Evolutionary conservation across 2,329 filamentous ascomycete species (phyloP).

Genomic region (Chrysoporthe cubensis): DNA sequence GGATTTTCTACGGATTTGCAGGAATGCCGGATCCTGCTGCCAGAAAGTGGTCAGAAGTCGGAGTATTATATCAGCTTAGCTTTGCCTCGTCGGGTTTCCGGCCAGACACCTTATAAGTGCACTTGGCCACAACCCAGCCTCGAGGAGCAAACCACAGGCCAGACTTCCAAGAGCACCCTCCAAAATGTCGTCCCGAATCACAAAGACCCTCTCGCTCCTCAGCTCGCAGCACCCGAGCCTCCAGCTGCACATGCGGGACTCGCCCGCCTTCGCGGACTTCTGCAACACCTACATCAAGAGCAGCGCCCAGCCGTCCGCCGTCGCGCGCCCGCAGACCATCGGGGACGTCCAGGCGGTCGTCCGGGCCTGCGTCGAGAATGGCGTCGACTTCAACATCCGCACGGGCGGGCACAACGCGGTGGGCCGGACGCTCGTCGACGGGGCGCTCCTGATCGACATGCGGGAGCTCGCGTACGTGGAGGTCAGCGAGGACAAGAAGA

Average conservation of each 20-base stretch:
- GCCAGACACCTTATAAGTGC: background rate
- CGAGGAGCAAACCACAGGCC: background rate
- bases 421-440: constrained; percentile 1
- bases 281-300: background rate
- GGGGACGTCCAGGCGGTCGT: constrained; percentile 15
- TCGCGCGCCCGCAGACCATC: constrained; percentile 10
- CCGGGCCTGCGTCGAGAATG: constrained; percentile 1
- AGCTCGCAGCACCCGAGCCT: background rate
- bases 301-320: constrained; percentile 6
- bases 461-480: constrained; percentile 16
- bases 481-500: constrained; percentile 26
- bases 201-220: background rate
- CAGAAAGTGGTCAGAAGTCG: background rate
- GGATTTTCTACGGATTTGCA: background rate
- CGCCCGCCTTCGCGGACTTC: background rate
- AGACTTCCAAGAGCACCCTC: background rate
- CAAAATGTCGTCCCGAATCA: background rate
- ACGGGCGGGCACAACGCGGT: constrained; percentile 16
- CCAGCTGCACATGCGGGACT: background rate
- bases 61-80: background rate
- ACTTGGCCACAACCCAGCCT: background rate
- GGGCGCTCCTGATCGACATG: constrained; percentile 14
- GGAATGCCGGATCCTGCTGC: background rate
- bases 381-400: constrained; percentile 16
- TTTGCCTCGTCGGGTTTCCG: background rate